Evolutionary conservation across 2,329 filamentous ascomycete species (phyloP).

Genomic region (Aspergillus calidoustus): DNA sequence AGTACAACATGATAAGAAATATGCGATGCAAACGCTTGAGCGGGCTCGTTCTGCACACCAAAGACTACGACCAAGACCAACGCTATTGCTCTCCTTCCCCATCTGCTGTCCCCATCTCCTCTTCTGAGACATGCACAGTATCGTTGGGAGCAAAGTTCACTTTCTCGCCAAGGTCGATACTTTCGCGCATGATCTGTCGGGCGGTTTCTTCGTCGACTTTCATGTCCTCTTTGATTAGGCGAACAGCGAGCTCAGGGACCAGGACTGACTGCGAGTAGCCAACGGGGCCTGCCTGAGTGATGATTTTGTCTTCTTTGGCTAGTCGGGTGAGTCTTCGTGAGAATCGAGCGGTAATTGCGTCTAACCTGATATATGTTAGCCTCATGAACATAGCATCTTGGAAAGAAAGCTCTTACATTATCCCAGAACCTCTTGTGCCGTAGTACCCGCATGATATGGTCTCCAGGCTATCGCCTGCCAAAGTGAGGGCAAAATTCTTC

Average conservation of each 20-base stretch:
- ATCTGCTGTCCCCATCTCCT: slow-evolving; percentile 13
- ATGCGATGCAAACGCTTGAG: not conserved
- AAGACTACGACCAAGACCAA: not conserved
- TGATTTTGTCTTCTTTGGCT: slow-evolving; percentile 66
- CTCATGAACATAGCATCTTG: slow-evolving; percentile 13
- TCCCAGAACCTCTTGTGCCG: slow-evolving; percentile 71
- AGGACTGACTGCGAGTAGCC: slow-evolving; percentile 75
- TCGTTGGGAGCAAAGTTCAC: slow-evolving; percentile 69
- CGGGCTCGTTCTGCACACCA: not conserved
- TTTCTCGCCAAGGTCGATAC: slow-evolving; percentile 68
- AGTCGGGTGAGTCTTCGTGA: slow-evolving; percentile 64
- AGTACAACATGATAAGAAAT: not conserved
- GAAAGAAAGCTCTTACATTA: slow-evolving; percentile 61
- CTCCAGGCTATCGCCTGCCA: slow-evolving; percentile 50
- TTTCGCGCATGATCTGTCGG: slow-evolving; percentile 65
- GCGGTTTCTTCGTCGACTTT: slow-evolving; percentile 51
- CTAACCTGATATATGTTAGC: slow-evolving; percentile 38
- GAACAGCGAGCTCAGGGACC: slow-evolving; percentile 69
- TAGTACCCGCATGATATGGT: slow-evolving; percentile 79
- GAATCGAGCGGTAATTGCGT: slow-evolving; percentile 67
- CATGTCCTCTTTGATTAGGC: slow-evolving; percentile 65
- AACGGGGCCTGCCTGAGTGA: slow-evolving; percentile 68
- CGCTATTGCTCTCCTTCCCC: not conserved
- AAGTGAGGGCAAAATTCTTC: slow-evolving; percentile 62
- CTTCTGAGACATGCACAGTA: slow-evolving; percentile 43